phyloP scores from a whole-genome alignment of 768 basidiomycete species.

The Kwoniella sp. region DNA sequence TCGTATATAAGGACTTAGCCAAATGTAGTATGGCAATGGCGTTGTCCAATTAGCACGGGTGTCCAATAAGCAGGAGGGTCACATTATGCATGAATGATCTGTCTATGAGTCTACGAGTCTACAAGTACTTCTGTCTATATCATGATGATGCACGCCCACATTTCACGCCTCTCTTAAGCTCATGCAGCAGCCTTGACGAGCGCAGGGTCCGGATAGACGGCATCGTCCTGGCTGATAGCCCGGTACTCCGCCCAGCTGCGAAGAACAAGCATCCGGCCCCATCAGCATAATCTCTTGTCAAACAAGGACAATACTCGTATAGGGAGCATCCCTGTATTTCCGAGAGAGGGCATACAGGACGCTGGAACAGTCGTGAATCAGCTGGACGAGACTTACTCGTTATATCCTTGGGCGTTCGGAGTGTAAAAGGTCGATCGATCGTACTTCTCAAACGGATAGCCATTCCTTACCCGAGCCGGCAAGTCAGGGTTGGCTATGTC shows the following conservation, averaged over 20 bases:
- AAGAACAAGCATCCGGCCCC: background rate
- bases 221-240: background rate
- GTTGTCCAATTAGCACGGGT: too few species aligned
- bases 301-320: too few species aligned
- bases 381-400: slow-evolving; percentile 13
- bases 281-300: background rate
- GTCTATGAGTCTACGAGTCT: too few species aligned
- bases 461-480: slow-evolving; percentile 13
- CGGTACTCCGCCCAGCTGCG: slow-evolving; percentile 3
- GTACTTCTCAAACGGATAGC: slow-evolving; percentile 16
- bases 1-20: too few species aligned
- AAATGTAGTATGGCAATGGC: too few species aligned
- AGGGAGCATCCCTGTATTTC: too few species aligned
- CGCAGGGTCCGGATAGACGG: background rate
- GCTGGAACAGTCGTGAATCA: too few species aligned
- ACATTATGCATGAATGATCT: too few species aligned
- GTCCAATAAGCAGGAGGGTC: too few species aligned
- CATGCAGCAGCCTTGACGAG: background rate
- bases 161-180: too few species aligned
- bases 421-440: slow-evolving; percentile 19
- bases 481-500: slow-evolving; percentile 23
- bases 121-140: too few species aligned
- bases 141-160: too few species aligned
- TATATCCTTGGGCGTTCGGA: slow-evolving; percentile 15
- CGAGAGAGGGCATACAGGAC: background rate